phyloP scores from a whole-genome alignment of 148 eudicot species.

The Vaccinium macrocarpon region DNA sequence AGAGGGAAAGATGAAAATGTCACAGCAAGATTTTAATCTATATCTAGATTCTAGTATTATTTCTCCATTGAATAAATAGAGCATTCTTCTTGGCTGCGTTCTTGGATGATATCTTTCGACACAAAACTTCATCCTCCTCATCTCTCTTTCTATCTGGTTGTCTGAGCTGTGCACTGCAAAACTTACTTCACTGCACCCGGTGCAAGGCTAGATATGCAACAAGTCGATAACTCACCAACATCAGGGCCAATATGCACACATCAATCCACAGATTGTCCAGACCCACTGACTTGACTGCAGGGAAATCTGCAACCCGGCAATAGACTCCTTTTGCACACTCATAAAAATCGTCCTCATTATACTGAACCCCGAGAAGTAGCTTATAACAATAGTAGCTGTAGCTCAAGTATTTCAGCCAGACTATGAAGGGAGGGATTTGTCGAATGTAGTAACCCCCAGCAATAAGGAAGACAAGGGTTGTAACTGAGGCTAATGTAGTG shows the following conservation, averaged over 20 bases:
- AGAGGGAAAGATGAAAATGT: constrained; percentile 26
- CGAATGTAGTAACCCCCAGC: constrained; percentile 96
- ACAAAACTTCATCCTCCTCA: background rate
- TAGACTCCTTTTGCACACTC: constrained; percentile 66
- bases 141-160: background rate
- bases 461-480: constrained; percentile 87
- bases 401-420: constrained; percentile 95
- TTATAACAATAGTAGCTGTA: constrained; percentile 94
- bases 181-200: constrained; percentile 45
- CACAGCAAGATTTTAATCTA: constrained; percentile 23
- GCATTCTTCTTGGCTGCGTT: constrained; percentile 23
- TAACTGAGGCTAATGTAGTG: constrained; percentile 92
- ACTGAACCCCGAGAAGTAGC: constrained; percentile 87
- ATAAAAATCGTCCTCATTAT: constrained; percentile 65
- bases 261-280: constrained; percentile 63
- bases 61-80: constrained; percentile 25
- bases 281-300: constrained; percentile 68
- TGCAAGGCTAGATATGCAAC: constrained; percentile 83
- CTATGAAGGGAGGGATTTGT: constrained; percentile 88
- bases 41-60: constrained; percentile 26
- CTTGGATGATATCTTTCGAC: background rate
- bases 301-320: constrained; percentile 73
- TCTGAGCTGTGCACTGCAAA: background rate
- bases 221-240: constrained; percentile 86
- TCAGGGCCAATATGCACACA: constrained; percentile 60